Base-by-base conservation (phyloP, 306 rosid genomes). In the Begonia peltatifolia region DNA sequence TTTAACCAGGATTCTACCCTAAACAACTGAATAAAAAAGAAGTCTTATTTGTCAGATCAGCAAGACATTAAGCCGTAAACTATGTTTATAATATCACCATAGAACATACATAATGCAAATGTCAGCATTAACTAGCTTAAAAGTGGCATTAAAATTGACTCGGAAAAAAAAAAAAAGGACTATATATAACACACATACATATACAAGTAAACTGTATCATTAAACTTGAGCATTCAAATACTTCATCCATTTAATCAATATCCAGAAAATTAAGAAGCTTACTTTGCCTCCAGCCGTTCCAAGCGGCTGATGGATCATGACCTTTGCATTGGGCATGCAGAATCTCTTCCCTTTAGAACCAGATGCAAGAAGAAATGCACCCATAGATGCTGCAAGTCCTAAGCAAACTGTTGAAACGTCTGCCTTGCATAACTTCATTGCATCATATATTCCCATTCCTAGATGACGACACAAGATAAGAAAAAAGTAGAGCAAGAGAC, bases 361-460 rank as follows among this genome's bases (percentile, higher is more conserved):
- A 53, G 94, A 14, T 59, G 95, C 95, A 59, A 90, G 95, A 48
- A 90, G 74, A 76, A 90, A 90, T 0, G 99, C 99, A 57, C 99
- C 94, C 95, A 86, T 90, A 11, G 95, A 90, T 59, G 95, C 99
- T 60, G 99, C 99, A 61, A 90, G 86, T 56, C 99, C 99, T 6
- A 83, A 53, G 68, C 99, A 90, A 58, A 90, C 80, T 2, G 99
- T 90, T 72, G 99, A 83, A 67, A 90, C 81, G 63, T 90, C 95
- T 35, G 95, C 95, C 68, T 83, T 90, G 74, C 93, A 82, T 69
- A 86, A 72, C 76, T 86, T 90, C 84, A 90, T 90, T 38, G 94
- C 99, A 68, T 90, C 99, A 64, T 90, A 90, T 73, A 90, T 81
- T 56, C 95, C 95, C 99, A 90, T 90, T 61, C 94, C 99, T 90